Base-by-base conservation (phyloP, 768 basidiomycete genomes). In the Candolleomyces aberdarensis region DNA sequence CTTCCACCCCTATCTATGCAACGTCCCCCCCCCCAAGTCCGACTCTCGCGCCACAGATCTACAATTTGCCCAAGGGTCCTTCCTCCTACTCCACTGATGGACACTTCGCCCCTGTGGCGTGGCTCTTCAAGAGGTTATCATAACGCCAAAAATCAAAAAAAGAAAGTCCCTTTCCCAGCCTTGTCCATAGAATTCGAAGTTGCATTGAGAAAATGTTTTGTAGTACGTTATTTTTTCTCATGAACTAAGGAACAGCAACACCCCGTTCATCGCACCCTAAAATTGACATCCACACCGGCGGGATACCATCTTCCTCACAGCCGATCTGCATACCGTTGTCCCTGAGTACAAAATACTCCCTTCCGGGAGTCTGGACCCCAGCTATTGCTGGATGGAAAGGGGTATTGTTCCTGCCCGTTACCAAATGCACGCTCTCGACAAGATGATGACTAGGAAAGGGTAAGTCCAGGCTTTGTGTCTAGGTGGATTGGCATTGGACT, bases 311-410 rank as follows among this genome's bases (percentile, higher is more conserved):
- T 65, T 92, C 90, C 70, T 93, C 91, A 49, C 77, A 78, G 7
- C 91, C 91, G 14, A 92, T 78, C 64, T 88, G 84, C 84, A 90
- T 85, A 15, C 91, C 91, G 58, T 89, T 92, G 61, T 91, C 88
- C 58, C 79, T 82, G 62, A 93, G 70, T 39, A 92, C 78, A 65
- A 78, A 87, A 66, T 91, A 89, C 68, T 86, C 87, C 60, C 91
- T 72, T 39, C 74, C 76, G 1, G 84, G 85, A 0, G 91, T 92
- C 69, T 90, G 91, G 9, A 92, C 81, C 17, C 83, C 75, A 0
- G 91, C 91, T 5, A 92, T 65, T 1, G 87, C 87, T 1, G 73
- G 70, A 66, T 92, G 90, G 17, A 93, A 72, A 3, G 75, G 67
- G 19, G 66, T 65, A 9, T 80, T 75, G 8, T 72, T 66, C 0